Evolutionary conservation across 2,329 filamentous ascomycete genomes (phyloP).

Genomic region (Lachnellula occidentalis): DNA sequence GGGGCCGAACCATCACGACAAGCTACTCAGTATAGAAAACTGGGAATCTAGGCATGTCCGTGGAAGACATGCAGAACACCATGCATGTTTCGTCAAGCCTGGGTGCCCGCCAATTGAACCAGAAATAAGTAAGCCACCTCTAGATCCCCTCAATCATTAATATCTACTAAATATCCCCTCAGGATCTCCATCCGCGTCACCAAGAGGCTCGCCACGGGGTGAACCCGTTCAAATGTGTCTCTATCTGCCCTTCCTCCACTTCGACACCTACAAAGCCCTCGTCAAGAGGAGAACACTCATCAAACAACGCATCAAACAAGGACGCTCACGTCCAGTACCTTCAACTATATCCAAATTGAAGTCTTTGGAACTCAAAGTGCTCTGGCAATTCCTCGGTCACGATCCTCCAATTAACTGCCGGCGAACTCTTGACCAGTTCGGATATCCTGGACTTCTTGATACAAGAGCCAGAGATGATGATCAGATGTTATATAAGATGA

Average conservation of each 20-base stretch:
- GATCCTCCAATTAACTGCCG: constrained; percentile 11
- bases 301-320: constrained; percentile 6
- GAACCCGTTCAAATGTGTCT: constrained; percentile 4
- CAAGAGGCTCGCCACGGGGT: not conserved
- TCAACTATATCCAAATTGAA: constrained; percentile 4
- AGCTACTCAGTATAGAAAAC: constrained; percentile 2
- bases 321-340: constrained; percentile 8
- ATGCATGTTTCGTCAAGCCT: constrained; percentile 12
- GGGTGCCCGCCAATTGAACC: constrained; percentile 3
- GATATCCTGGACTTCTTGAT: constrained; percentile 10
- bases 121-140: not conserved
- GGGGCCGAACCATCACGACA: not conserved
- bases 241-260: constrained; percentile 7
- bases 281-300: constrained; percentile 4
- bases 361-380: constrained; percentile 5
- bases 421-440: constrained; percentile 12
- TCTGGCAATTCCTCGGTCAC: constrained; percentile 13
- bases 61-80: constrained; percentile 8
- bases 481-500: constrained; percentile 10
- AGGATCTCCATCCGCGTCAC: not conserved
- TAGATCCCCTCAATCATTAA: not conserved
- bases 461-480: constrained; percentile 6
- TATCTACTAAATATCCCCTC: not conserved
- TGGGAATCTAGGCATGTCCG: constrained; percentile 12
- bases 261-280: constrained; percentile 6